These are phyloP conservation scores for Amphicarpaea edgeworthii DNA, from an alignment of 306 rosid genomes.

Conservation along the genomic window DNA sequence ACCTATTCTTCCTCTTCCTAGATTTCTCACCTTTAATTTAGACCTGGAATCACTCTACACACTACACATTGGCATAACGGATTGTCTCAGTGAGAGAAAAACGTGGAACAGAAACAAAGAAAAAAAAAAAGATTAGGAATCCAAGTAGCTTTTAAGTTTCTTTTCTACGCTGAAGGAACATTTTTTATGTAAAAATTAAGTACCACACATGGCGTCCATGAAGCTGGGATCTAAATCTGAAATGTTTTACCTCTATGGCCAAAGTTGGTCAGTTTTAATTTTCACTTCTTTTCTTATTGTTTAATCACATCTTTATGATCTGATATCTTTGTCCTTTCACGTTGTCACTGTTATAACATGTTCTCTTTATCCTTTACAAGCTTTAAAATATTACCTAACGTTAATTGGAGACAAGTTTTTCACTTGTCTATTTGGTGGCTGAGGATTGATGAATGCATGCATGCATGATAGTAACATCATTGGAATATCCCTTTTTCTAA, in stretches of 20 bases:
- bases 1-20: slow-evolving; percentile 69
- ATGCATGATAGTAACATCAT: background rate
- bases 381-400: background rate
- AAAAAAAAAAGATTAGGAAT: background rate
- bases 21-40: slow-evolving; percentile 69
- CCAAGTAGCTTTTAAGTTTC: slow-evolving; percentile 12
- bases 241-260: slow-evolving; percentile 68
- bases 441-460: slow-evolving; percentile 10
- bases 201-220: slow-evolving; percentile 64
- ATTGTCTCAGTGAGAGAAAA: slow-evolving; percentile 29
- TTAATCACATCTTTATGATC: background rate
- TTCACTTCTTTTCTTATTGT: background rate
- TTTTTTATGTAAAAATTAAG: slow-evolving; percentile 18
- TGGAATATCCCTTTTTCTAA: background rate
- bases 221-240: slow-evolving; percentile 89
- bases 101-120: slow-evolving; percentile 24
- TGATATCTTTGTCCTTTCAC: slow-evolving; percentile 19
- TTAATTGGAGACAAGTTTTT: background rate
- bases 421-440: background rate
- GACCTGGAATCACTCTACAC: slow-evolving; percentile 61
- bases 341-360: background rate
- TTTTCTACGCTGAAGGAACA: slow-evolving; percentile 1
- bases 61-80: background rate
- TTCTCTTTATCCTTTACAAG: background rate
- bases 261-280: slow-evolving; percentile 63